Percentiles rank a stretch among this genome's conserved stretches.
Conservation (phyloP, 2,329 filamentous ascomycete genomes). For the Cladobotryum mycophilum region DNA sequence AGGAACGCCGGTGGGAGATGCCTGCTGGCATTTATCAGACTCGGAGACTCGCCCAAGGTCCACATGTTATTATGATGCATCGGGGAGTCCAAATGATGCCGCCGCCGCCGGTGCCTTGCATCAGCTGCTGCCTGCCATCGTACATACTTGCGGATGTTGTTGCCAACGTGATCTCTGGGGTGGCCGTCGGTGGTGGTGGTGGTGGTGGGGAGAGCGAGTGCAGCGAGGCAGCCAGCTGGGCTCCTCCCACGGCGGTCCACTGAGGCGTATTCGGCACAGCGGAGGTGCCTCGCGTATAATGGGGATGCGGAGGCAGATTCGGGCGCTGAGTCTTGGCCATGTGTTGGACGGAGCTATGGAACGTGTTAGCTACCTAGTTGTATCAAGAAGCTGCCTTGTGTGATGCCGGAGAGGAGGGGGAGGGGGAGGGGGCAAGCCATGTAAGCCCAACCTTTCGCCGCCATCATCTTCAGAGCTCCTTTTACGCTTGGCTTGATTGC, state of each 20-base stretch:
- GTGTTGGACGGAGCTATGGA: neutral
- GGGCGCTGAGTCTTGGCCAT: conserved; percentile 3
- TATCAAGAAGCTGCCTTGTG: too few relatives aligned
- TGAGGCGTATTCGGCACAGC: neutral
- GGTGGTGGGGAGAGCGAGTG: neutral
- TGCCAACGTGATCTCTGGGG: neutral
- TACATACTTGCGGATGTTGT: neutral
- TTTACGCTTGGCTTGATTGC: conserved; percentile 5
- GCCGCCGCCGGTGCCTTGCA: neutral
- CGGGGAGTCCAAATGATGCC: neutral
- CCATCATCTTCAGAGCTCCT: neutral
- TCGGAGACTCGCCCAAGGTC: neutral
- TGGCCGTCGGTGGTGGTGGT: neutral
- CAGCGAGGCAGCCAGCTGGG: neutral
- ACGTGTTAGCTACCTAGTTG: neutral
- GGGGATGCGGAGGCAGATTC: neutral
- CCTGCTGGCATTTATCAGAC: neutral
- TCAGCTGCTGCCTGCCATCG: neutral
- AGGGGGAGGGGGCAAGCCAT: too few relatives aligned
- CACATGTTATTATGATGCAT: neutral
- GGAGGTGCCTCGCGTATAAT: neutral
- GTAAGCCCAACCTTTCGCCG: neutral
- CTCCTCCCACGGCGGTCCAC: neutral
- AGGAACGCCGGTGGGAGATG: neutral
- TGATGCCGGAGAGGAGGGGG: too few relatives aligned